A percentile compares a stretch with the other conserved stretches of the same genome.
Conservation (phyloP, 129 eudicot species). For the Heracleum sosnowskyi region DNA sequence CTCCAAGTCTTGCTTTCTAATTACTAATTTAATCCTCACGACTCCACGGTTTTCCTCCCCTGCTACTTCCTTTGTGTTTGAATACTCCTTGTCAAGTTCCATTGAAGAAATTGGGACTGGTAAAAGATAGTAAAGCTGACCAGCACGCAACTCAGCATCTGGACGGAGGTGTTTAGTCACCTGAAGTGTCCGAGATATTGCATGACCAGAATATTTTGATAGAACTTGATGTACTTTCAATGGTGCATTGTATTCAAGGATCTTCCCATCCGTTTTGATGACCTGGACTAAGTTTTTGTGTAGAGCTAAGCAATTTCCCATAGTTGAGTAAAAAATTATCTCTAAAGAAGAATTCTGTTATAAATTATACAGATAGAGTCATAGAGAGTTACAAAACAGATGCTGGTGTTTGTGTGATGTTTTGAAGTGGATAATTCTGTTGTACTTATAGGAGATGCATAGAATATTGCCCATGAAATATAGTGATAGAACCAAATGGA, state of each 20-base stretch:
- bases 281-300: constrained; percentile 35
- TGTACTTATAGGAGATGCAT: constrained; percentile 24
- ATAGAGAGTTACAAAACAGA: background rate
- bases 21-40: too few species aligned
- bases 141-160: constrained; percentile 25
- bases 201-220: constrained; percentile 35
- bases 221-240: constrained; percentile 34
- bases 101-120: constrained; percentile 28
- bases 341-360: background rate
- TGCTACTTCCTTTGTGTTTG: too few species aligned
- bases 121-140: constrained; percentile 39
- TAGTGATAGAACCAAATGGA: constrained; percentile 3
- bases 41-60: too few species aligned
- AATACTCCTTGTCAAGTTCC: too few species aligned
- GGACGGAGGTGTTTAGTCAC: constrained; percentile 29
- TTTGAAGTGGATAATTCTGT: background rate
- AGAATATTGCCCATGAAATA: constrained; percentile 7
- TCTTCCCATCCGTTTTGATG: constrained; percentile 48
- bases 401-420: constrained; percentile 8
- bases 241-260: constrained; percentile 41
- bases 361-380: background rate
- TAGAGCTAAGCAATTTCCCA: constrained; percentile 68
- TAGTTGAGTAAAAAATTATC: constrained; percentile 12
- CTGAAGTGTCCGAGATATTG: constrained; percentile 33
- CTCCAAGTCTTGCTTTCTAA: too few species aligned